Conservation (phyloP, 2,329 filamentous ascomycete genomes). For the Neofusicoccum sp. region DNA sequence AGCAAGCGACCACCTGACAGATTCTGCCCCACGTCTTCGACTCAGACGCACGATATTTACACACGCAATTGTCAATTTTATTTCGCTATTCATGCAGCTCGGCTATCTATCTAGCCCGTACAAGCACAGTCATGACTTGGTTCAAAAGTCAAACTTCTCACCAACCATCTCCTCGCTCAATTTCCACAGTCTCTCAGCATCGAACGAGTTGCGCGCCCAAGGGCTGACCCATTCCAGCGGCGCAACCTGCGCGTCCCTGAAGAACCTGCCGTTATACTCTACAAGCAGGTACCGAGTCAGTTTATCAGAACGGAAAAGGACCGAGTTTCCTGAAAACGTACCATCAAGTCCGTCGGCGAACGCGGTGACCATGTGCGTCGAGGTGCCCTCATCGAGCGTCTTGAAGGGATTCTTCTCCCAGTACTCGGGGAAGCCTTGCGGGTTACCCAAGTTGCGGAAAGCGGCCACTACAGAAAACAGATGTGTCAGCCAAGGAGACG, state of each 20-base stretch:
- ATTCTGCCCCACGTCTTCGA: no score
- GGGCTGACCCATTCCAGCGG: slow-evolving; percentile 21
- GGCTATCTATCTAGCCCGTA: no score
- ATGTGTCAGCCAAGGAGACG: not conserved
- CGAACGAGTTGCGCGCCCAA: slow-evolving; percentile 25
- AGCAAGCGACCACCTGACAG: no score
- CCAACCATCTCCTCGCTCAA: slow-evolving; percentile 34
- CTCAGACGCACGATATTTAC: no score
- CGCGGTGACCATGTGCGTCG: slow-evolving; percentile 32
- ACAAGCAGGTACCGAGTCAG: not conserved
- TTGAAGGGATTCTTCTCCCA: slow-evolving; percentile 21
- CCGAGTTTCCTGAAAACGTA: not conserved
- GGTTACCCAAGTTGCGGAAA: slow-evolving; percentile 26
- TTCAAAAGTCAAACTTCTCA: slow-evolving; percentile 23
- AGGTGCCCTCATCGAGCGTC: slow-evolving; percentile 29
- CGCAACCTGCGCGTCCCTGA: slow-evolving; percentile 27
- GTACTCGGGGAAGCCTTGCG: slow-evolving; percentile 16
- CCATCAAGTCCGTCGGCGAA: slow-evolving; percentile 29
- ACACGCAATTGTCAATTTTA: no score
- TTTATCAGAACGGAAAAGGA: no score
- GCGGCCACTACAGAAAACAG: slow-evolving; percentile 18
- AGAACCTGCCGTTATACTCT: slow-evolving; percentile 28
- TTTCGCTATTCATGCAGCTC: no score
- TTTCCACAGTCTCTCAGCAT: slow-evolving; percentile 33
- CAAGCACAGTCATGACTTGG: no score